Base-by-base conservation (phyloP, 208 protist species). In the Kentomonas sorsogonicus region DNA sequence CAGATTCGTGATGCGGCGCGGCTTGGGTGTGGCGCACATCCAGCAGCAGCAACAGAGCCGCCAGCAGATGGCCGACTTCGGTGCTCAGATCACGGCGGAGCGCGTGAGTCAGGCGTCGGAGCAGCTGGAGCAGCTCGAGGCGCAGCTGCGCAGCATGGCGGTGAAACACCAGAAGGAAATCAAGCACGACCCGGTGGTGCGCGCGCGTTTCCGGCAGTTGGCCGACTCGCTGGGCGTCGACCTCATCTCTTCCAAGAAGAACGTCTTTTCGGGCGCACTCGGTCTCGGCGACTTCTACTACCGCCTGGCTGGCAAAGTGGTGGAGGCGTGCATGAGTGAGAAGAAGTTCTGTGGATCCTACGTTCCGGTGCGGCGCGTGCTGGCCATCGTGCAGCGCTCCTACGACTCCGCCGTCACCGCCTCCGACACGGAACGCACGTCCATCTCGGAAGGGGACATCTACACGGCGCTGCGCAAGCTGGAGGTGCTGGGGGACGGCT, bases 241-340 rank as follows among this genome's bases (percentile, higher is more conserved):
- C 50, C 64, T 94, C 7, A 81, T 94, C 38, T 92, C 84, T 1
- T 92, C 84, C 23, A 87, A 85, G 63, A 88, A 87, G 59, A 94
- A 92, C 62, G 70, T 92, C 3, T 94, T 94, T 54, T 63, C 88
- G 9, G 80, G 74, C 15, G 65, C 73, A 13, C 63, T 94, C 6
- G 83, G 84, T 5, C 72, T 94, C 27, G 88, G 83, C 33, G 76
- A 94, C 64, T 91, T 91, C 59, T 92, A 92, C 68, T 92, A 92
- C 55, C 68, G 77, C 23, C 83, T 94, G 3, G 88, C 84, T 0
- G 65, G 82, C 1, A 89, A 83, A 50, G 78, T 85, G 1, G 84
- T 94, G 0, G 79, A 92, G 72, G 74, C 66, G 30, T 94, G 88
- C 55, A 88, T 94, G 79, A 66, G 54, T 31, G 88, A 94, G 70